phyloP scores from a whole-genome alignment of 2,329 filamentous ascomycete genomes.

The Exserohilum turcica region DNA sequence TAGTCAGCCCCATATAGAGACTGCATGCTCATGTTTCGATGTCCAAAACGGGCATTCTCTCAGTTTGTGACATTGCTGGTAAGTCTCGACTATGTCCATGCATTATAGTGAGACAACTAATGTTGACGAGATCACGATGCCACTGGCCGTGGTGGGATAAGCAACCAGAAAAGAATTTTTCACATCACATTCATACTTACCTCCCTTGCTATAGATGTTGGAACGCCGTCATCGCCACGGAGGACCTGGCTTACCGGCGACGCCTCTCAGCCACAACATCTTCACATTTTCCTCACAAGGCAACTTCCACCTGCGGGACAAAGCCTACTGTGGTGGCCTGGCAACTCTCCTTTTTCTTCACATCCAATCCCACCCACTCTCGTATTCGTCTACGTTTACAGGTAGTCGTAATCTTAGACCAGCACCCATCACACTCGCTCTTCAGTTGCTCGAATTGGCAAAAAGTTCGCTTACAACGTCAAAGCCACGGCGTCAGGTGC shows the following conservation, averaged over 20 bases:
- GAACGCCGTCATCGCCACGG: not conserved
- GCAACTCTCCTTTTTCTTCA: not conserved
- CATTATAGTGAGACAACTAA: not conserved
- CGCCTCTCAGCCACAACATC: constrained; percentile 2
- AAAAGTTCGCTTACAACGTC: not conserved
- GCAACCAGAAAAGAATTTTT: not conserved
- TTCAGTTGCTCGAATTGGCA: not conserved
- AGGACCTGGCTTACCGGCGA: not conserved
- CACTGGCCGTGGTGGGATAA: not conserved
- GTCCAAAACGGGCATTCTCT: not conserved
- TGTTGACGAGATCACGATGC: not conserved
- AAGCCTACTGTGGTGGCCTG: not conserved
- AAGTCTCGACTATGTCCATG: not conserved
- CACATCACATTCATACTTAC: not conserved
- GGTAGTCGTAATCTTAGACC: not conserved
- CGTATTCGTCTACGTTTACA: too few species aligned
- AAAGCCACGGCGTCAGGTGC: constrained; percentile 5
- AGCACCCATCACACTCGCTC: not conserved
- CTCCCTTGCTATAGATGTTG: not conserved
- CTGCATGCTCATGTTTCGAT: not conserved
- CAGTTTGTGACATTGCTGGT: not conserved
- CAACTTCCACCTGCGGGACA: not conserved
- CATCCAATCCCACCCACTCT: not conserved
- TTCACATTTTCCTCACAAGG: not conserved
- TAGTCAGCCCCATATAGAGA: not conserved